phyloP scores from a whole-genome alignment of 1,284 basidiomycete species.

The Phaffia rhodozyma region DNA sequence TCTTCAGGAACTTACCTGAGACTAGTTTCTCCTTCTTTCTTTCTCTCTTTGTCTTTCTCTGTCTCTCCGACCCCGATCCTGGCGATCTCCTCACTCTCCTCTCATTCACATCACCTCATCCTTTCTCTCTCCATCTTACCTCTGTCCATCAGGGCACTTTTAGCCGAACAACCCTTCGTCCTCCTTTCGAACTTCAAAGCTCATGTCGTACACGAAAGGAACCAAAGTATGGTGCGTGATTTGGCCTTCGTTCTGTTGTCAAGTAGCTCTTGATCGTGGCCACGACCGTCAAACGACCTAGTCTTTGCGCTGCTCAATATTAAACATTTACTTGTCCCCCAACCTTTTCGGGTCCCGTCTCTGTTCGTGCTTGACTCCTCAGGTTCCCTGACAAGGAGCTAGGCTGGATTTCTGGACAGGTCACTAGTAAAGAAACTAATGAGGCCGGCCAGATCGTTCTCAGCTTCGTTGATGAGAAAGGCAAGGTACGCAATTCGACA shows the following conservation, averaged over 20 bases:
- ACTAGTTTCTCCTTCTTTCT: too few species aligned
- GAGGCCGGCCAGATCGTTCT: constrained; percentile 28
- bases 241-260: neutral
- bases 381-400: constrained; percentile 30
- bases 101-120: neutral
- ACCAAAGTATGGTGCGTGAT: too few species aligned
- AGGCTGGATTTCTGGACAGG: constrained; percentile 35
- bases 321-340: neutral
- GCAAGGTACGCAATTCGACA: constrained; percentile 18
- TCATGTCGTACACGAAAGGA: too few species aligned
- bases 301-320: neutral
- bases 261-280: too few species aligned
- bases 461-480: constrained; percentile 24
- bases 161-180: neutral
- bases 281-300: neutral
- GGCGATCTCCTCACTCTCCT: neutral
- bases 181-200: too few species aligned
- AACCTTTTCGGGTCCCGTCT: neutral
- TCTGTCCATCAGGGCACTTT: neutral
- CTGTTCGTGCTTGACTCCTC: neutral
- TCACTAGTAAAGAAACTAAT: constrained; percentile 26
- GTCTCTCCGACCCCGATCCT: neutral
- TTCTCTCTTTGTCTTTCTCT: neutral
- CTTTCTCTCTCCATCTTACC: neutral
- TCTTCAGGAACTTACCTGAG: neutral